Conservation (phyloP, 2,329 filamentous ascomycete genomes). For the Xylaria sp. region DNA sequence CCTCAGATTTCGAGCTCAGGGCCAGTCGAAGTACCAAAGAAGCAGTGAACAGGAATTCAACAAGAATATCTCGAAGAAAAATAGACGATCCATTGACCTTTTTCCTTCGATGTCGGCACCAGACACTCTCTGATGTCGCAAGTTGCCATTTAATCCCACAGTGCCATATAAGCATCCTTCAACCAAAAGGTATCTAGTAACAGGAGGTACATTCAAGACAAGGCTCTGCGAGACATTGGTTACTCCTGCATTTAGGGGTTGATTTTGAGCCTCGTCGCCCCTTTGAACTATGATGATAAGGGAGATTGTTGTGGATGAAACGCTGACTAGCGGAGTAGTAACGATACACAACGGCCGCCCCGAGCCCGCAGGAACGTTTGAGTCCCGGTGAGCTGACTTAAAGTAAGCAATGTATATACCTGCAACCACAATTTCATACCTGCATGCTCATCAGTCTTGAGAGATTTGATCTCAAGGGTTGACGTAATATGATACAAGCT, state of each 20-base stretch:
- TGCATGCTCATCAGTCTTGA: neutral
- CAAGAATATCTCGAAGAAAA: neutral
- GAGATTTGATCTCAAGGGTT: neutral
- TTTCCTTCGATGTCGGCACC: no score
- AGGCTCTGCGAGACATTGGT: neutral
- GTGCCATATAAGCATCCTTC: conserved; percentile 4
- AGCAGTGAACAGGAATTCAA: neutral
- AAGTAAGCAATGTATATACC: conserved; percentile 34
- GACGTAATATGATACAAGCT: conserved; percentile 10
- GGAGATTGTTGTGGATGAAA: neutral
- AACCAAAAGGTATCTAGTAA: neutral
- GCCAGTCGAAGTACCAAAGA: neutral
- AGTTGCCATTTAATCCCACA: conserved; percentile 5
- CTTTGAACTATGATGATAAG: neutral
- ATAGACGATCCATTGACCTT: neutral
- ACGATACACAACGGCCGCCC: conserved; percentile 16
- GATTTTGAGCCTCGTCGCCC: neutral
- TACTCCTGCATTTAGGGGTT: neutral
- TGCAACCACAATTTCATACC: conserved; percentile 13
- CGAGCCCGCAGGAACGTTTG: conserved; percentile 14
- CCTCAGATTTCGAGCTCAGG: neutral
- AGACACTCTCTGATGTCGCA: neutral
- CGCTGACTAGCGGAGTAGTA: neutral
- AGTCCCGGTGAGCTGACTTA: conserved; percentile 24
- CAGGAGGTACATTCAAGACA: neutral